Evolutionary conservation across 2,329 filamentous ascomycete species (phyloP), one percentile per base, ranked within the genome.

Genomic region (Penicillium corylophilum): DNA sequence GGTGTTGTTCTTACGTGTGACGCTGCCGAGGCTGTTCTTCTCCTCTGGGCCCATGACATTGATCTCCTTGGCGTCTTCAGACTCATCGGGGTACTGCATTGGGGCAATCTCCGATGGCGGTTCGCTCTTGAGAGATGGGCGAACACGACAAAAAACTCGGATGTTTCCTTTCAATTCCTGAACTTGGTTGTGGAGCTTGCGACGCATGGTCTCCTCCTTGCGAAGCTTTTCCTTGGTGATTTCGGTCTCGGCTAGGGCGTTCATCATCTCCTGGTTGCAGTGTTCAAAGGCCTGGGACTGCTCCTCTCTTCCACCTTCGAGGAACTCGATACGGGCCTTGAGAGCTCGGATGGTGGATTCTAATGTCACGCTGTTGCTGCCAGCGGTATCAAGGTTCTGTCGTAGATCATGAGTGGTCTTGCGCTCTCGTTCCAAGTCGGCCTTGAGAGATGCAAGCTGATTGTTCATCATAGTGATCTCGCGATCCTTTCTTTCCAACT

Each of bases 101-200:
- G 83, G 82, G 3, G 93, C 90, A 12, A 83, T 78, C 22, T 85
- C 79, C 6, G 85, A 85, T 8, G 73, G 72, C 7, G 68, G 64
- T 51, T 88, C 86, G 0, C 76, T 71, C 22, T 77, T 78, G 20
- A 88, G 77, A 0, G 87, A 77, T 1, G 94, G 94, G 36, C 95
- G 87, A 24, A 97, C 93, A 68, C 94, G 86, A 67, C 93, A 97
- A 84, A 99, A 99, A 60, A 99, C 94, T 18, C 94, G 88, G 65
- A 99, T 99, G 68, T 99, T 99, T 64, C 94, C 94, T 71, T 96
- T 96, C 53, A 99, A 82, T 67, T 99, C 94, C 70, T 99, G 91
- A 42, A 99, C 93, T 70, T 95, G 94, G 73, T 97, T 97, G 77
- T 97, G 96, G 0, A 99, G 81, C 62, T 95, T 93, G 20, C 94